Evolutionary conservation across 805 yeast genomes (phyloP), one percentile per base, ranked within the genome.

Genomic region (Clavispora carvajalis): DNA sequence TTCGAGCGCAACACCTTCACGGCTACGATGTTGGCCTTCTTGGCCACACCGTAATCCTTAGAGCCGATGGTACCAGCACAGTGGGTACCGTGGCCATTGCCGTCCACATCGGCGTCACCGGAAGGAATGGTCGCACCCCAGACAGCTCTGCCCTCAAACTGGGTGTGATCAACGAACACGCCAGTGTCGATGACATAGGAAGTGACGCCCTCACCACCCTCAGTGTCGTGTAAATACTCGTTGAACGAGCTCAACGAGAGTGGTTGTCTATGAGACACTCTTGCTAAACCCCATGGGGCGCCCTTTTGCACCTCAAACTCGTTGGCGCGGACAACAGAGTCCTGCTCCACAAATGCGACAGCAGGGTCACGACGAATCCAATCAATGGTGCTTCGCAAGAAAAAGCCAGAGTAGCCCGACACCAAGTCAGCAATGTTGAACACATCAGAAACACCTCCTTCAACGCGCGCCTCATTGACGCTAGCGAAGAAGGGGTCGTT

Each of bases 261-360:
- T 13, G 81, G 73, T 43, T 80, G 77, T 64, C 90, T 77, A 67
- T 88, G 95, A 19, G 95, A 85, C 45, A 89, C 79, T 72, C 96
- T 79, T 19, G 95, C 85, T 48, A 89, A 75, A 54, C 96, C 96
- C 96, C 96, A 89, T 35, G 96, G 95, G 22, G 95, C 90, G 47
- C 89, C 89, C 49, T 76, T 75, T 68, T 88, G 93, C 45, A 77
- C 74, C 46, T 79, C 76, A 38, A 80, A 73, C 52, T 79, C 82
- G 38, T 67, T 69, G 22, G 88, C 78, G 46, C 71, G 66, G 40
- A 87, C 95, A 46, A 71, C 63, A 8, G 51, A 45, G 58, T 87
- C 95, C 54, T 70, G 65, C 69, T 87, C 96, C 45, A 87, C 82
- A 58, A 76, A 79, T 37, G 77, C 77, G 33, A 87, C 79, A 35